phyloP scores from a whole-genome alignment of 352 stramenopile genomes.

The Phytophthora pisi region DNA sequence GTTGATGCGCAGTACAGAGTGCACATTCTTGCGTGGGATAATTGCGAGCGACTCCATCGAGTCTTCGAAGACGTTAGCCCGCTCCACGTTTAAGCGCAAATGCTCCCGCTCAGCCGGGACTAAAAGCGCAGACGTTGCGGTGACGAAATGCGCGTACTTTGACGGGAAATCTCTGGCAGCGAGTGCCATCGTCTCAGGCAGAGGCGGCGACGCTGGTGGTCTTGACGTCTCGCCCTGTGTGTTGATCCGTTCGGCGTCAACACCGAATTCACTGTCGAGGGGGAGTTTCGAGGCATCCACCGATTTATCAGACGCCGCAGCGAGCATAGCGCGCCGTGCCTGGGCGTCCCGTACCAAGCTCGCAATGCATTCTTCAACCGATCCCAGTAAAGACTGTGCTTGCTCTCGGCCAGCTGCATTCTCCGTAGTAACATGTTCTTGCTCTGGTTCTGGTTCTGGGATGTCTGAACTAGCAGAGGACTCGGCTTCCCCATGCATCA shows the following conservation, averaged over 20 bases:
- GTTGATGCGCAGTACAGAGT: slow-evolving; percentile 48
- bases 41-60: slow-evolving; percentile 42
- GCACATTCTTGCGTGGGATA: slow-evolving; percentile 33
- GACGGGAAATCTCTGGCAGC: slow-evolving; percentile 31
- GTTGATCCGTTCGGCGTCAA: background rate
- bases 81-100: slow-evolving; percentile 37
- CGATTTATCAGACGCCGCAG: background rate
- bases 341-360: slow-evolving; percentile 12
- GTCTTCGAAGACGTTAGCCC: slow-evolving; percentile 36
- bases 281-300: slow-evolving; percentile 22
- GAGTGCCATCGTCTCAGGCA: slow-evolving; percentile 21
- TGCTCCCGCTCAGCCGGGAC: slow-evolving; percentile 30
- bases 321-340: slow-evolving; percentile 4
- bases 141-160: slow-evolving; percentile 46
- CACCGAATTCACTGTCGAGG: slow-evolving; percentile 7
- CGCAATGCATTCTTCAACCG: slow-evolving; percentile 29
- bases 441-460: slow-evolving; percentile 16
- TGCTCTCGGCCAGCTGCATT: background rate
- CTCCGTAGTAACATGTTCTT: slow-evolving; percentile 2
- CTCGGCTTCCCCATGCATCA: background rate
- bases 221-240: background rate
- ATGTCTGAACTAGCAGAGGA: slow-evolving; percentile 10
- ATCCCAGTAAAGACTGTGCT: slow-evolving; percentile 12
- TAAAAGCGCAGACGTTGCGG: slow-evolving; percentile 19
- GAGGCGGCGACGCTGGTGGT: slow-evolving; percentile 1